Evolutionary conservation across 1,284 basidiomycete species (phyloP).

Genomic region (Cryptococcus depauperatus): DNA sequence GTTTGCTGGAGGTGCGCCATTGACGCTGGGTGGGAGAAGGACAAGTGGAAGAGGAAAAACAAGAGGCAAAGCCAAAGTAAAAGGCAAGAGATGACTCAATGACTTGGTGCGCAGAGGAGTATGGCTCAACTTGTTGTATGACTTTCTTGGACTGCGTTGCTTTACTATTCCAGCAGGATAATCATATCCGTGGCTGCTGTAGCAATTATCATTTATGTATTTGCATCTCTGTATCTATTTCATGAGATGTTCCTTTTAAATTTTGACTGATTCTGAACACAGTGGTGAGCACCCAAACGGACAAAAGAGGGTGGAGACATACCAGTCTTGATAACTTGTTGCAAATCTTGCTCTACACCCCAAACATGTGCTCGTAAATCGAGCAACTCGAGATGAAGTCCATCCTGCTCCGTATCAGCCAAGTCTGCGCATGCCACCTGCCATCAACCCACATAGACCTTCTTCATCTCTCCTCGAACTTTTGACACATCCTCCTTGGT

Average conservation of each 20-base stretch:
- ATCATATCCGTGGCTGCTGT: background rate
- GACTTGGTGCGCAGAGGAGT: too few relatives aligned
- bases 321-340: constrained; percentile 42
- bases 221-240: background rate
- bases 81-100: too few relatives aligned
- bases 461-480: constrained; percentile 72
- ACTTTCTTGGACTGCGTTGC: too few relatives aligned
- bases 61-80: constrained; percentile 4
- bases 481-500: constrained; percentile 69
- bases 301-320: constrained; percentile 11
- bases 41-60: constrained; percentile 6
- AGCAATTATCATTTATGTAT: constrained; percentile 1
- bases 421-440: background rate
- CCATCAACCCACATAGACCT: constrained; percentile 53
- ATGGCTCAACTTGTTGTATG: background rate
- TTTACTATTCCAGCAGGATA: too few relatives aligned
- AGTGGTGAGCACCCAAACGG: background rate
- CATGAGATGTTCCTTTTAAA: constrained; percentile 1
- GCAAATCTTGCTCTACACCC: constrained; percentile 46
- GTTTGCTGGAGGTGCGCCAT: constrained; percentile 7
- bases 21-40: constrained; percentile 5
- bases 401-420: constrained; percentile 32
- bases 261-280: constrained; percentile 9
- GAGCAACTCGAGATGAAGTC: constrained; percentile 44
- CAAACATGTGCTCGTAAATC: constrained; percentile 45